Conservation (phyloP, 768 basidiomycete species). For the Mycena rosella region DNA sequence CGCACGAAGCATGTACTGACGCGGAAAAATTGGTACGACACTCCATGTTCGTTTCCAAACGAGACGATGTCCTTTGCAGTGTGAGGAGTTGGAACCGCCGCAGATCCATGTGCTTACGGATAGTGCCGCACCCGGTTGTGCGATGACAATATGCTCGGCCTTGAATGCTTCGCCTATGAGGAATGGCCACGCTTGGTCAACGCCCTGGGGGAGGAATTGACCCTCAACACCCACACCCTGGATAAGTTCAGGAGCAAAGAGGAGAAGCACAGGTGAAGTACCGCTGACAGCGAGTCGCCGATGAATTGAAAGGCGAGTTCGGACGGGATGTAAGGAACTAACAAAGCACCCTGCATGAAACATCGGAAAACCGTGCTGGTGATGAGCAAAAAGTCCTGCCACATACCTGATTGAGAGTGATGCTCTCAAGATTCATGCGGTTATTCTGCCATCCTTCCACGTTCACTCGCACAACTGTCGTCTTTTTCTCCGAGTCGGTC, state of each 20-base stretch:
- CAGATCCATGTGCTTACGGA: slow-evolving; percentile 44
- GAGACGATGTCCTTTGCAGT: slow-evolving; percentile 59
- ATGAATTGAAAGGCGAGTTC: slow-evolving; percentile 67
- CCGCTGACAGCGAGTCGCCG: slow-evolving; percentile 69
- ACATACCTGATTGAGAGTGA: slow-evolving; percentile 59
- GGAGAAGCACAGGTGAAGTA: slow-evolving; percentile 39
- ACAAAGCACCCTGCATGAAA: slow-evolving; percentile 56
- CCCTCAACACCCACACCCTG: slow-evolving; percentile 52
- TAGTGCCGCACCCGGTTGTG: slow-evolving; percentile 68
- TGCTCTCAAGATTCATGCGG: slow-evolving; percentile 63
- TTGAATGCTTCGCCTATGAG: slow-evolving; percentile 63
- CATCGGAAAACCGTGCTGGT: not conserved
- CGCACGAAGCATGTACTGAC: slow-evolving; percentile 40
- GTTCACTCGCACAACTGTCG: slow-evolving; percentile 58
- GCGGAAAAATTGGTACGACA: slow-evolving; percentile 64
- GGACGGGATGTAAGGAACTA: slow-evolving; percentile 60
- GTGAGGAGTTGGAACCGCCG: not conserved
- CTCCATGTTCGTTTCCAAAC: slow-evolving; percentile 66
- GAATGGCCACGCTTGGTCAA: slow-evolving; percentile 71
- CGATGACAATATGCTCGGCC: slow-evolving; percentile 64
- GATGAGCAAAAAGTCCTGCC: not conserved
- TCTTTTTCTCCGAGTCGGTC: not conserved
- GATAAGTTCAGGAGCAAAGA: not conserved
- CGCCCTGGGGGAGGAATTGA: slow-evolving; percentile 65
- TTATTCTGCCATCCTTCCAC: slow-evolving; percentile 73